A percentile compares a stretch with the other conserved stretches of the same genome.
These are phyloP conservation scores for Pestalotiopsis sp. DNA, from an alignment of 2,329 filamentous ascomycete genomes.

Conservation along the genomic window DNA sequence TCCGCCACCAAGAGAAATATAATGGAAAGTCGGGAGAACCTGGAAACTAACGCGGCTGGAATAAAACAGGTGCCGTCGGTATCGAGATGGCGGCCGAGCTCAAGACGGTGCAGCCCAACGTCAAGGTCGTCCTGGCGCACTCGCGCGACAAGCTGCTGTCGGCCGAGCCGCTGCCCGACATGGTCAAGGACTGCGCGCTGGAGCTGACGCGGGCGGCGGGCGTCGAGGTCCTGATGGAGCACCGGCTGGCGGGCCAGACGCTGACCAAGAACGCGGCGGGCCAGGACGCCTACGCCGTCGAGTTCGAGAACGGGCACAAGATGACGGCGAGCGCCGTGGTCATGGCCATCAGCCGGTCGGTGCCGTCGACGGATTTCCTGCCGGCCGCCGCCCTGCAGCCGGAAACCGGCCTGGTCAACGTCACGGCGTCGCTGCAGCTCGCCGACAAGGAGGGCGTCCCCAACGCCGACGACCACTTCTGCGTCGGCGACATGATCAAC, in stretches of 20 bases:
- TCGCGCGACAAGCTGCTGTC: slow-evolving; percentile 72
- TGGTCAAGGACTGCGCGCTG: slow-evolving; percentile 66
- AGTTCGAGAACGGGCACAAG: slow-evolving; percentile 61
- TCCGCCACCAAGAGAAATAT: not conserved
- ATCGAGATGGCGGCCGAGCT: slow-evolving; percentile 83
- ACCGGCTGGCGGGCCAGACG: slow-evolving; percentile 55
- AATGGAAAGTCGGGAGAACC: too few relatives aligned
- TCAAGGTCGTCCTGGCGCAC: slow-evolving; percentile 74
- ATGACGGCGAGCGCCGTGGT: slow-evolving; percentile 68
- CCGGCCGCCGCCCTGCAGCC: slow-evolving; percentile 57
- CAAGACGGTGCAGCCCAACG: slow-evolving; percentile 65
- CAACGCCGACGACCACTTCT: slow-evolving; percentile 66
- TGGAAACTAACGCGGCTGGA: slow-evolving; percentile 1
- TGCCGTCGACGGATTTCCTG: slow-evolving; percentile 66
- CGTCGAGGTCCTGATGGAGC: slow-evolving; percentile 66
- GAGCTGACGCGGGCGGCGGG: slow-evolving; percentile 62
- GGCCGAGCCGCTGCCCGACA: slow-evolving; percentile 71
- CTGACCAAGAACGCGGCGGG: slow-evolving; percentile 49
- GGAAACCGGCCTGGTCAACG: slow-evolving; percentile 66
- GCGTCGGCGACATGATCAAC: slow-evolving; percentile 67
- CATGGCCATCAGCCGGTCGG: slow-evolving; percentile 67
- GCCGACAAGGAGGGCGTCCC: slow-evolving; percentile 47
- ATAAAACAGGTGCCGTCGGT: slow-evolving; percentile 66
- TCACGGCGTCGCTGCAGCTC: slow-evolving; percentile 54
- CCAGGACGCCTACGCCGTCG: slow-evolving; percentile 47